phyloP scores from a whole-genome alignment of 768 basidiomycete genomes.

The Leucocoprinus leucothites region DNA sequence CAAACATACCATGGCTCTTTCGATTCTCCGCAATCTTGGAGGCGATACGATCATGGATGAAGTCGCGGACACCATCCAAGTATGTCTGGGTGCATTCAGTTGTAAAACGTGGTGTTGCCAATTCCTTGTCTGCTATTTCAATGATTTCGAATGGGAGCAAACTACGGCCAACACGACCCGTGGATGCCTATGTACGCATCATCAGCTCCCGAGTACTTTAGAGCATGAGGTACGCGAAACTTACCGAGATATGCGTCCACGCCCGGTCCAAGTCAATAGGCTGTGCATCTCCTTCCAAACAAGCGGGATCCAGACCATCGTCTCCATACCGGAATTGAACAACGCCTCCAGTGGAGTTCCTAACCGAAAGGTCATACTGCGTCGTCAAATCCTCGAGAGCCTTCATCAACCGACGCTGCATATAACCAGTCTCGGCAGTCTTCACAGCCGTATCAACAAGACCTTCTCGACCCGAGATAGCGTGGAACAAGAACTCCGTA shows the following conservation, averaged over 20 bases:
- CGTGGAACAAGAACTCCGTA: conserved; percentile 98
- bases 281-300: conserved; percentile 91
- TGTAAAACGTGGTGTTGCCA: conserved; percentile 56
- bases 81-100: conserved; percentile 72
- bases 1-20: conserved; percentile 75
- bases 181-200: conserved; percentile 49
- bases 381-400: conserved; percentile 95
- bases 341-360: conserved; percentile 91
- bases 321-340: conserved; percentile 98
- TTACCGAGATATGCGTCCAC: conserved; percentile 80
- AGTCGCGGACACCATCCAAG: conserved; percentile 62
- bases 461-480: conserved; percentile 97
- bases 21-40: conserved; percentile 64
- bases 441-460: conserved; percentile 99
- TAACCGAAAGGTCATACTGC: conserved; percentile 93
- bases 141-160: conserved; percentile 87
- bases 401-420: conserved; percentile 99
- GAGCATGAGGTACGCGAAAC: conserved; percentile 14
- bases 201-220: neutral
- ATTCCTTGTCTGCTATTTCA: conserved; percentile 63
- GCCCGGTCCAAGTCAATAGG: conserved; percentile 88
- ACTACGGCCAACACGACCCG: conserved; percentile 53
- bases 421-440: conserved; percentile 99
- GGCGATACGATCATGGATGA: conserved; percentile 67
- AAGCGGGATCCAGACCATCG: conserved; percentile 95